These are phyloP conservation scores for Suillus tomentosus DNA, from an alignment of 768 basidiomycete species.

Conservation along the genomic window DNA sequence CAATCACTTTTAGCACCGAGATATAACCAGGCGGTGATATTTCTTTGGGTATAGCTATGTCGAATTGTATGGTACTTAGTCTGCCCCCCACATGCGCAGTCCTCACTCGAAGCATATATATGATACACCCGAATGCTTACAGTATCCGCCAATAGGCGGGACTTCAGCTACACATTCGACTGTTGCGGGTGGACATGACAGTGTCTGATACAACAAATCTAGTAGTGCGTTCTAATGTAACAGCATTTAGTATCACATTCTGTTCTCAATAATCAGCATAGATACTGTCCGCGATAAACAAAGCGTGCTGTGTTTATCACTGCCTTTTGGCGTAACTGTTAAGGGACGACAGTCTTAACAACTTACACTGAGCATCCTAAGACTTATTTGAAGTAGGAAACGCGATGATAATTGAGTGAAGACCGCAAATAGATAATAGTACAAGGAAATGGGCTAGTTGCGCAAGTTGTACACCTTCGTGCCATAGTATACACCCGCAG, in stretches of 20 bases:
- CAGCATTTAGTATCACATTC: not conserved
- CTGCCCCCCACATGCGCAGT: no score
- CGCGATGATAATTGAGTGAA: not conserved
- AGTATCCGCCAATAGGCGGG: not conserved
- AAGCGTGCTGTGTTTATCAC: no score
- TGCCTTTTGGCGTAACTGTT: no score
- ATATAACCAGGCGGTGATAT: no score
- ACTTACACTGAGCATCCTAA: no score
- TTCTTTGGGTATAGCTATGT: no score
- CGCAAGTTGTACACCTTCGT: conserved; percentile 48
- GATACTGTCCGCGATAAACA: no score
- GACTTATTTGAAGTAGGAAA: not conserved
- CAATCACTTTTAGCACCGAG: no score
- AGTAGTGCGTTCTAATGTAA: not conserved
- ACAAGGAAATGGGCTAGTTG: not conserved
- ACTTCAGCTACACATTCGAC: not conserved
- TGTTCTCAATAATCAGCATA: not conserved
- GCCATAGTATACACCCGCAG: conserved; percentile 69
- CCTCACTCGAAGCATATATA: no score
- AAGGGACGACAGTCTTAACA: no score
- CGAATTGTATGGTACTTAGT: no score
- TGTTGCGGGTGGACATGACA: not conserved
- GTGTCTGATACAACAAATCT: not conserved
- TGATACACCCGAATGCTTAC: no score
- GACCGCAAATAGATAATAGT: not conserved